Percentiles rank a stretch among this genome's conserved stretches.
phyloP scores from a whole-genome alignment of 1,139 yeast species.

The Scheffersomyces cryptocercus region DNA sequence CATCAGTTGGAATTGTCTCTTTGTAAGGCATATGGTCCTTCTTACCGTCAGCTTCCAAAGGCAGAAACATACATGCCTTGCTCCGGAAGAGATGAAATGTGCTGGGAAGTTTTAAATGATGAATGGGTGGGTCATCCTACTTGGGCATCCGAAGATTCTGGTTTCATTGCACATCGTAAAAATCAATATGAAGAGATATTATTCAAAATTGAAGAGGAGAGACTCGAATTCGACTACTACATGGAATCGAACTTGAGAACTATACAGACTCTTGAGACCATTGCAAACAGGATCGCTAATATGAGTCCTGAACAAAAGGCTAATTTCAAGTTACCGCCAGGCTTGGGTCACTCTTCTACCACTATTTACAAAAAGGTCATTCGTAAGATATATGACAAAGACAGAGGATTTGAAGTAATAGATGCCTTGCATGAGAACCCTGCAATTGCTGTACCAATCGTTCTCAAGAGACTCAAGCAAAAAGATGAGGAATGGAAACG shows the following conservation, averaged over 20 bases:
- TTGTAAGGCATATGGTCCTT: slow-evolving; percentile 90
- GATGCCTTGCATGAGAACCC: slow-evolving; percentile 96
- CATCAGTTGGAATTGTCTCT: slow-evolving; percentile 85
- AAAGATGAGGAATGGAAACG: slow-evolving; percentile 99
- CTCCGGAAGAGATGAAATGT: slow-evolving; percentile 97
- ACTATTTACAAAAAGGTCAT: slow-evolving; percentile 93
- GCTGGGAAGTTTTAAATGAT: slow-evolving; percentile 97
- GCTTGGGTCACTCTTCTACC: slow-evolving; percentile 85
- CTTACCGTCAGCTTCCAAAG: slow-evolving; percentile 90
- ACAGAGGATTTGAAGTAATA: slow-evolving; percentile 92
- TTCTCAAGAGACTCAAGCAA: slow-evolving; percentile 87
- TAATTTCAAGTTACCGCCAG: slow-evolving; percentile 83
- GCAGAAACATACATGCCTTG: slow-evolving; percentile 97
- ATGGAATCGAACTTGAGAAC: slow-evolving; percentile 95
- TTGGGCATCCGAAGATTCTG: slow-evolving; percentile 99
- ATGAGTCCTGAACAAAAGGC: slow-evolving; percentile 92
- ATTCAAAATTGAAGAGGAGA: slow-evolving; percentile 94
- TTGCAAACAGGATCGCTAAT: slow-evolving; percentile 89
- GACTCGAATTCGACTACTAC: slow-evolving; percentile 93
- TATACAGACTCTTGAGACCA: slow-evolving; percentile 91
- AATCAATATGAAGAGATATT: slow-evolving; percentile 96
- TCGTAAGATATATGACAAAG: slow-evolving; percentile 89
- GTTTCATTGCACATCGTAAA: slow-evolving; percentile 95
- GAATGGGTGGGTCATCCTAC: slow-evolving; percentile 99
- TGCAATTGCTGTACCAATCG: slow-evolving; percentile 91